phyloP scores from a whole-genome alignment of 805 yeast species.

The Monosporozyma siamensis region DNA sequence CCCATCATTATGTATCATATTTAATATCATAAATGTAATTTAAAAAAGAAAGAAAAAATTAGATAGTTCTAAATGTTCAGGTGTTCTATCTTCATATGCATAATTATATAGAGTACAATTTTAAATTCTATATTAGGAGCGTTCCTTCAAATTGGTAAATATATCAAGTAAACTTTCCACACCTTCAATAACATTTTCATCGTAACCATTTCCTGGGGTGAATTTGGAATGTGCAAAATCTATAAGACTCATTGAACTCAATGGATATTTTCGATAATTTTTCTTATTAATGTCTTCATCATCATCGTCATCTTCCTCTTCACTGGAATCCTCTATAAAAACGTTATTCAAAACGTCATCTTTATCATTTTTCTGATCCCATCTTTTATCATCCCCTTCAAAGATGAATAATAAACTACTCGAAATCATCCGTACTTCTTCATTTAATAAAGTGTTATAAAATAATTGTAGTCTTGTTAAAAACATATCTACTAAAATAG shows the following conservation, averaged over 20 bases:
- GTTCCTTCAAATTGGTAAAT: constrained; percentile 20
- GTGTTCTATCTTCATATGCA: constrained; percentile 9
- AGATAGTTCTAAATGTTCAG: background rate
- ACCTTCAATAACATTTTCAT: constrained; percentile 63
- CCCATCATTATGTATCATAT: background rate
- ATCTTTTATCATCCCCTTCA: constrained; percentile 54
- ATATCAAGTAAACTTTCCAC: constrained; percentile 48
- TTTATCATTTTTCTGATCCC: constrained; percentile 37
- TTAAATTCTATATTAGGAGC: background rate
- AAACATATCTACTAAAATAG: constrained; percentile 38
- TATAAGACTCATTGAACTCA: constrained; percentile 59
- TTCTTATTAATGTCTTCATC: constrained; percentile 21
- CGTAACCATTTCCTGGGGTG: constrained; percentile 56
- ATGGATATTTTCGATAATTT: constrained; percentile 16
- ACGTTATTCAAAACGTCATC: constrained; percentile 34
- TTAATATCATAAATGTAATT: background rate
- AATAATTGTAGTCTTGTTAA: constrained; percentile 54
- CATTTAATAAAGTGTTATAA: constrained; percentile 51
- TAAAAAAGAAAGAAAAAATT: too few species aligned
- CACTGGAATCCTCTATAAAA: constrained; percentile 27
- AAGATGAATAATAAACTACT: constrained; percentile 65
- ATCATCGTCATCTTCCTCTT: constrained; percentile 28
- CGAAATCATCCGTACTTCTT: constrained; percentile 58
- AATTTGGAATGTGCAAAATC: constrained; percentile 85
- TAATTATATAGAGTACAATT: too few species aligned